These are phyloP conservation scores for Seminavis robusta DNA, from an alignment of 108 stramenopile species.

Conservation along the genomic window DNA sequence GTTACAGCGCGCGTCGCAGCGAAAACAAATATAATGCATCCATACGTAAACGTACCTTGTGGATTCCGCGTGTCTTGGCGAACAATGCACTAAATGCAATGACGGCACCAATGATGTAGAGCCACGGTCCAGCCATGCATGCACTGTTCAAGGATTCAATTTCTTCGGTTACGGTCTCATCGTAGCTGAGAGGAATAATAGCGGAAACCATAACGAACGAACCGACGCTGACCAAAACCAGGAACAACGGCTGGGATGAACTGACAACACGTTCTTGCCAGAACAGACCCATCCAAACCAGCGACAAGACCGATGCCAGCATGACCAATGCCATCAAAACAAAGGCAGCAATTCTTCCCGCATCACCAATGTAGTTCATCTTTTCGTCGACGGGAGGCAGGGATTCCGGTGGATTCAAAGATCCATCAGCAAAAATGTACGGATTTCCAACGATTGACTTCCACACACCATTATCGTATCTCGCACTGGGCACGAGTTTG, in stretches of 20 bases:
- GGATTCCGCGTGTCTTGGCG: slow-evolving; percentile 53
- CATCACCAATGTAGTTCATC: slow-evolving; percentile 3
- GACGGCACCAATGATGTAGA: slow-evolving; percentile 40
- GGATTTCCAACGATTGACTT: not conserved
- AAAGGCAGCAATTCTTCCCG: not conserved
- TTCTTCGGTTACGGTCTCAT: slow-evolving; percentile 5
- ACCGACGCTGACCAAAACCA: slow-evolving; percentile 31
- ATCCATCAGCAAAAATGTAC: slow-evolving; percentile 6
- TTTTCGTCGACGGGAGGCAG: slow-evolving; percentile 6
- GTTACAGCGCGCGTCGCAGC: too few species aligned
- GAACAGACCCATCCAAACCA: slow-evolving; percentile 6
- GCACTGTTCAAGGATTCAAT: slow-evolving; percentile 14
- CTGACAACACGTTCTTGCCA: slow-evolving; percentile 25
- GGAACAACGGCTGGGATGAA: slow-evolving; percentile 36
- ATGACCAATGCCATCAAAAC: slow-evolving; percentile 5
- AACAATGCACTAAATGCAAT: slow-evolving; percentile 49
- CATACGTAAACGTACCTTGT: slow-evolving; percentile 18
- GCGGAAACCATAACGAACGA: slow-evolving; percentile 32
- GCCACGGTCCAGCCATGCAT: slow-evolving; percentile 41
- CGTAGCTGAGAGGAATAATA: slow-evolving; percentile 22
- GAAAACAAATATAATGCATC: too few species aligned
- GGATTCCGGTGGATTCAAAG: not conserved
- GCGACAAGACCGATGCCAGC: not conserved
- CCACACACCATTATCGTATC: not conserved
- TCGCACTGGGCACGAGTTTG: not conserved